phyloP scores from a whole-genome alignment of 768 basidiomycete genomes.

The Mycena leptocephala region DNA sequence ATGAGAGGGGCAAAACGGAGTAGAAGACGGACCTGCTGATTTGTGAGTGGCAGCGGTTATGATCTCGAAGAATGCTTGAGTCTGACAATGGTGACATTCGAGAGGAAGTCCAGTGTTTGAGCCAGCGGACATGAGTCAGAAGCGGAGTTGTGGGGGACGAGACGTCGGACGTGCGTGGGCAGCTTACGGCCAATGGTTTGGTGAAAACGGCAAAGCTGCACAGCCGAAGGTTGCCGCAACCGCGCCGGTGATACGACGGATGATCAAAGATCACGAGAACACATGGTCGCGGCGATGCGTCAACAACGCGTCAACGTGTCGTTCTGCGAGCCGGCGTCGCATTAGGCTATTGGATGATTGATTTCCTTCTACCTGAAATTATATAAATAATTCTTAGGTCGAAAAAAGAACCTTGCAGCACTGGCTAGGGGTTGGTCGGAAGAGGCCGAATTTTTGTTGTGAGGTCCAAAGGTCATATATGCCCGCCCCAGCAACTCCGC shows the following conservation, averaged over 20 bases:
- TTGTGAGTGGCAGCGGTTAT: slow-evolving; percentile 9
- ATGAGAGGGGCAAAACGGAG: slow-evolving; percentile 20
- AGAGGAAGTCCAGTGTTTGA: slow-evolving; percentile 16
- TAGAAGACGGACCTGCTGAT: slow-evolving; percentile 17
- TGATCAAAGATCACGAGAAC: neutral
- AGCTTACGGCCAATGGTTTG: slow-evolving; percentile 18
- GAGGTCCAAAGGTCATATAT: too few species aligned
- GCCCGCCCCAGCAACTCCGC: too few species aligned
- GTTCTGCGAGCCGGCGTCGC: too few species aligned
- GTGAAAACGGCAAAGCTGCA: slow-evolving; percentile 6
- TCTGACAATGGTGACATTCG: slow-evolving; percentile 8
- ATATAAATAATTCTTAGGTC: too few species aligned
- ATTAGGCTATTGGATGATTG: too few species aligned
- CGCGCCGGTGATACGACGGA: slow-evolving; percentile 6
- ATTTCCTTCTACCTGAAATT: too few species aligned
- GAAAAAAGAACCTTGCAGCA: too few species aligned
- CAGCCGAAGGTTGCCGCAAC: neutral
- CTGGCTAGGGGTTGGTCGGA: too few species aligned
- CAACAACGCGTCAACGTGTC: too few species aligned
- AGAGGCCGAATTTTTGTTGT: too few species aligned
- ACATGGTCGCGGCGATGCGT: too few species aligned
- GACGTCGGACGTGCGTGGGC: slow-evolving; percentile 9
- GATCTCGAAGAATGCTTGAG: slow-evolving; percentile 13
- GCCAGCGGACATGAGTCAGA: slow-evolving; percentile 18
- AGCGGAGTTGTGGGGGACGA: slow-evolving; percentile 14